These are phyloP conservation scores for Cordyceps tenuipes DNA, from an alignment of 2,329 filamentous ascomycete genomes.

Conservation along the genomic window DNA sequence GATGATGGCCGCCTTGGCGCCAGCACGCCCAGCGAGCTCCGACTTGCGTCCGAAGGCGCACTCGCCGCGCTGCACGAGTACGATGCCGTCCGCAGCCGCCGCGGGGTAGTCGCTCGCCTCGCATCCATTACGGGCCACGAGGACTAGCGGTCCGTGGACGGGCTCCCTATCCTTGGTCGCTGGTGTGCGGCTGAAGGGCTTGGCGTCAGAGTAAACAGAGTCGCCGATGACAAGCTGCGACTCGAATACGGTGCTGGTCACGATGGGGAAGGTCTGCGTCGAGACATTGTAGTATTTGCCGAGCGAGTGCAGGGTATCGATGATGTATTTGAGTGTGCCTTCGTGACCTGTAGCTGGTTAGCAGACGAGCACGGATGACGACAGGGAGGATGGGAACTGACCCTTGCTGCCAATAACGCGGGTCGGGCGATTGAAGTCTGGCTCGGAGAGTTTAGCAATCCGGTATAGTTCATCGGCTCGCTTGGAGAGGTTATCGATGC, in stretches of 20 bases:
- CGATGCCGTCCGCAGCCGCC: constrained; percentile 53
- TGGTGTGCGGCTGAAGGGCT: constrained; percentile 58
- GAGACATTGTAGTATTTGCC: constrained; percentile 54
- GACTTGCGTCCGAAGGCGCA: constrained; percentile 69
- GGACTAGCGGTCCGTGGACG: constrained; percentile 51
- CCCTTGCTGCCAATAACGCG: constrained; percentile 61
- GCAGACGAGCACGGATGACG: neutral
- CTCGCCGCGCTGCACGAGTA: constrained; percentile 59
- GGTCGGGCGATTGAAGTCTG: constrained; percentile 60
- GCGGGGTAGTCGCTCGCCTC: constrained; percentile 53
- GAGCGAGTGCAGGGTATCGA: constrained; percentile 43
- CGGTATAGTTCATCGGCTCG: constrained; percentile 54
- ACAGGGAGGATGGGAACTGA: constrained; percentile 22
- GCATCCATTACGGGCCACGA: constrained; percentile 57
- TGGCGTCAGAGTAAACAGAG: constrained; percentile 39
- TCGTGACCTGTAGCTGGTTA: constrained; percentile 41
- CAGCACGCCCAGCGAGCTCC: constrained; percentile 56
- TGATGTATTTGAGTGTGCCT: constrained; percentile 57
- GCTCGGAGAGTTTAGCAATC: constrained; percentile 49
- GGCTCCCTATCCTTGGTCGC: constrained; percentile 51
- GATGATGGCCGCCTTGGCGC: constrained; percentile 62
- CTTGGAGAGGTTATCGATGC: constrained; percentile 43
- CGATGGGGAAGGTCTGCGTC: constrained; percentile 57
- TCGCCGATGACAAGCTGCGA: constrained; percentile 49
- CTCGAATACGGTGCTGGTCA: constrained; percentile 51